A percentile compares a stretch with the other conserved stretches of the same genome.
These are phyloP conservation scores for Schizosaccharomyces octosporus DNA, from an alignment of 805 yeast species.

Conservation along the genomic window DNA sequence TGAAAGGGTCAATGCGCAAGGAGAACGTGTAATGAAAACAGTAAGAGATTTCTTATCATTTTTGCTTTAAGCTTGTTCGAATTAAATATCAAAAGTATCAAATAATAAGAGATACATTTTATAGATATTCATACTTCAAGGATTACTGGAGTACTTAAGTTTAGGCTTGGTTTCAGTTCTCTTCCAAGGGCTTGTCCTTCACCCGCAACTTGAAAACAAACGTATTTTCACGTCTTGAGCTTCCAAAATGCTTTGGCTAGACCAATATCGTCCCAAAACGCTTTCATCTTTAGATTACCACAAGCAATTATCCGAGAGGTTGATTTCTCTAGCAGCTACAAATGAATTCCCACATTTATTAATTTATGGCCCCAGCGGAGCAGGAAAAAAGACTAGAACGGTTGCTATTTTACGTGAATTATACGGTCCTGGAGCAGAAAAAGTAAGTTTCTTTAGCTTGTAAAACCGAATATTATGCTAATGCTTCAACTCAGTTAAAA, in stretches of 20 bases:
- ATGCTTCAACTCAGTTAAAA: constrained; percentile 23
- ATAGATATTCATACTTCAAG: too few species aligned
- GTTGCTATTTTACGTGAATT: constrained; percentile 54
- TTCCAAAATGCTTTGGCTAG: constrained; percentile 50
- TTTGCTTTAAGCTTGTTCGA: too few species aligned
- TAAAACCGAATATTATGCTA: neutral
- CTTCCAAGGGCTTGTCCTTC: neutral
- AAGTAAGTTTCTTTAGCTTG: constrained; percentile 9
- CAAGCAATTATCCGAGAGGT: constrained; percentile 32
- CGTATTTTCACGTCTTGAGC: neutral
- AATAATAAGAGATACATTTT: too few species aligned
- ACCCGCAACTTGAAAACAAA: neutral
- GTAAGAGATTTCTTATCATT: too few species aligned
- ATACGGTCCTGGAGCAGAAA: constrained; percentile 63
- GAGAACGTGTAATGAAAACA: too few species aligned
- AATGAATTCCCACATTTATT: constrained; percentile 85
- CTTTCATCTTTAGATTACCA: constrained; percentile 47
- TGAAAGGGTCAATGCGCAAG: too few species aligned
- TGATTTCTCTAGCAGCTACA: constrained; percentile 36
- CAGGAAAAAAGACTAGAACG: constrained; percentile 88
- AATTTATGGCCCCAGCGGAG: constrained; percentile 87
- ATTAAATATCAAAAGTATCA: too few species aligned
- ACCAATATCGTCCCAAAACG: constrained; percentile 61
- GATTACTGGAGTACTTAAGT: too few species aligned
- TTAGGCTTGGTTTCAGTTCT: too few species aligned